Conservation (phyloP, 164 flowering plant genomes). For the Vitis rotundifolia region DNA sequence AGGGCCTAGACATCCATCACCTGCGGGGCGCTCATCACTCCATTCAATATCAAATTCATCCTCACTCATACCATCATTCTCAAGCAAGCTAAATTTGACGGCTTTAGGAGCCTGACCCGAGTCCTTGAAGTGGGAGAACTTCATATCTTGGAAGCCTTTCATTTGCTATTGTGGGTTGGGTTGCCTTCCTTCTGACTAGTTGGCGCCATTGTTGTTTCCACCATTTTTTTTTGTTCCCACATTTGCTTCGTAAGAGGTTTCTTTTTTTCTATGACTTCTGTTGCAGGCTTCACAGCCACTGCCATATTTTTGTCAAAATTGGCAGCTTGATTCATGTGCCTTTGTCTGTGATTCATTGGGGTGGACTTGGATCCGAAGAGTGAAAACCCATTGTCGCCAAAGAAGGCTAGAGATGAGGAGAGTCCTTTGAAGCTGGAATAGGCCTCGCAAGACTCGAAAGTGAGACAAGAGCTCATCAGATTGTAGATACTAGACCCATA, state of each 20-base stretch:
- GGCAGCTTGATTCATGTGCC: conserved; percentile 34
- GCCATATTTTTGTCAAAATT: conserved; percentile 60
- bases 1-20: too few species aligned
- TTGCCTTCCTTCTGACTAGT: too few species aligned
- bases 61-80: too few species aligned
- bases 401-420: conserved; percentile 27
- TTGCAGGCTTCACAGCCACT: conserved; percentile 61
- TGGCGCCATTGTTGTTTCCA: too few species aligned
- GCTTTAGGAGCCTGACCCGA: too few species aligned
- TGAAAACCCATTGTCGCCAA: conserved; percentile 34
- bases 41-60: too few species aligned
- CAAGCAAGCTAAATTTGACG: too few species aligned
- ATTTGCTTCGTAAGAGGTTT: conserved; percentile 70
- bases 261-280: conserved; percentile 57
- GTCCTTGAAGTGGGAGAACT: too few species aligned
- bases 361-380: conserved; percentile 41
- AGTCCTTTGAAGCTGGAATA: conserved; percentile 37
- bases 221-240: too few species aligned
- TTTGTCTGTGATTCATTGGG: conserved; percentile 30
- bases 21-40: too few species aligned
- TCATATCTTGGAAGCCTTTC: too few species aligned
- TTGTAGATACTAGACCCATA: conserved; percentile 38
- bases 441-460: conserved; percentile 62
- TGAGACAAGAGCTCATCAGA: conserved; percentile 51
- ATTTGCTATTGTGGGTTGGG: too few species aligned